These are phyloP conservation scores for Backusella macrospora DNA, from an alignment of 192 early-diverging fungal species.

Conservation along the genomic window DNA sequence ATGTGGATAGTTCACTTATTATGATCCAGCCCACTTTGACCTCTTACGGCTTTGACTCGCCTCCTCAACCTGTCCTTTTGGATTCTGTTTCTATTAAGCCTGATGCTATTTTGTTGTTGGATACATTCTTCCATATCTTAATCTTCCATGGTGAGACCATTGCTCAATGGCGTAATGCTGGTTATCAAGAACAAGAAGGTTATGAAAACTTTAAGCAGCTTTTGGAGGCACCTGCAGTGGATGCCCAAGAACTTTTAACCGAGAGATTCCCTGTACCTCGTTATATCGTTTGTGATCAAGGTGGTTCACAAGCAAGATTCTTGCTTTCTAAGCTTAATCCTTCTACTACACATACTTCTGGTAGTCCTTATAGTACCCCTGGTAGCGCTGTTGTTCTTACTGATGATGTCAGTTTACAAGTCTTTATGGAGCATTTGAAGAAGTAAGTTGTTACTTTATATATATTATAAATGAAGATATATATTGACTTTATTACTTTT, in stretches of 20 bases:
- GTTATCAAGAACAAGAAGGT: conserved; percentile 92
- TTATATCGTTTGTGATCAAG: conserved; percentile 96
- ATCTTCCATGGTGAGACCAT: conserved; percentile 99
- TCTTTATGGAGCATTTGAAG: conserved; percentile 95
- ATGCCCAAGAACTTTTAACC: conserved; percentile 89
- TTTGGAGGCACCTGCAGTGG: conserved; percentile 84
- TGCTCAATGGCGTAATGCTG: conserved; percentile 93
- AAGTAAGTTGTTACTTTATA: conserved; percentile 55
- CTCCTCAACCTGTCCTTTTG: conserved; percentile 88
- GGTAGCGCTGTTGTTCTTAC: conserved; percentile 92
- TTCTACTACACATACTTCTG: conserved; percentile 88
- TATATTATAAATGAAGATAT: neutral
- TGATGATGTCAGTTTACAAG: conserved; percentile 96
- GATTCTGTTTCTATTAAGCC: conserved; percentile 98
- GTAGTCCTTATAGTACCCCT: conserved; percentile 67
- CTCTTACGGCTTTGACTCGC: conserved; percentile 85
- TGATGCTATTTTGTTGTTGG: conserved; percentile 88
- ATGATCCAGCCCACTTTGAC: conserved; percentile 99
- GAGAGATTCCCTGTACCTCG: conserved; percentile 98
- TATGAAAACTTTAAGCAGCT: conserved; percentile 95
- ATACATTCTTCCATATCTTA: conserved; percentile 98
- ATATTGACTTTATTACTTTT: neutral
- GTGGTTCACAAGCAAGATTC: conserved; percentile 98
- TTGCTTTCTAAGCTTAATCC: conserved; percentile 97
- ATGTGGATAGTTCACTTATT: conserved; percentile 95